A percentile compares a stretch with the other conserved stretches of the same genome.
phyloP scores from a whole-genome alignment of 805 yeast genomes.

The Schizosaccharomyces cryophilus region DNA sequence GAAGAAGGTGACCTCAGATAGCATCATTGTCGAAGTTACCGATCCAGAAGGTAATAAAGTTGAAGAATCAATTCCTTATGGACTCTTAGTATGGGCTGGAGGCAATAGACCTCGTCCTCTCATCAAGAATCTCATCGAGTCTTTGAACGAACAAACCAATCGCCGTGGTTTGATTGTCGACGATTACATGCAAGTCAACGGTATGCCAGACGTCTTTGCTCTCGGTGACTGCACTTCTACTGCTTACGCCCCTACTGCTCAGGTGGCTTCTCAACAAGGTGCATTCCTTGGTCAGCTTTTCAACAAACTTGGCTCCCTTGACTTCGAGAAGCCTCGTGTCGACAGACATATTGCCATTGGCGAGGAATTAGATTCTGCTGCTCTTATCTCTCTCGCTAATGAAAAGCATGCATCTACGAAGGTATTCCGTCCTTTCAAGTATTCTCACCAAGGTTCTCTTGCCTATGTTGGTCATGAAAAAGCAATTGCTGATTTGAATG shows the following conservation, averaged over 20 bases:
- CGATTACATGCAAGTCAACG: slow-evolving; percentile 60
- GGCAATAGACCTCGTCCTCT: slow-evolving; percentile 80
- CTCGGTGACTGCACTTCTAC: slow-evolving; percentile 85
- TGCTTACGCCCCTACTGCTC: slow-evolving; percentile 86
- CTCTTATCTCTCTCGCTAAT: neutral
- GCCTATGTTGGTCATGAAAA: slow-evolving; percentile 80
- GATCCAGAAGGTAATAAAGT: slow-evolving; percentile 41
- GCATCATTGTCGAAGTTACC: slow-evolving; percentile 46
- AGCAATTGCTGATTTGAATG: slow-evolving; percentile 66
- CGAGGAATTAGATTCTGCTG: neutral
- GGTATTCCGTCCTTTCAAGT: slow-evolving; percentile 31
- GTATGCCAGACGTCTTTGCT: slow-evolving; percentile 63
- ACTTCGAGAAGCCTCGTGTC: slow-evolving; percentile 17
- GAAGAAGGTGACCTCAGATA: slow-evolving; percentile 49
- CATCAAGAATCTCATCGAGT: slow-evolving; percentile 36
- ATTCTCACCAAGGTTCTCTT: slow-evolving; percentile 74
- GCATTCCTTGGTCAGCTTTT: slow-evolving; percentile 50
- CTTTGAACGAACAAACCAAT: slow-evolving; percentile 44
- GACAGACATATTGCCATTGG: neutral
- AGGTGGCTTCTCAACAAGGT: slow-evolving; percentile 92
- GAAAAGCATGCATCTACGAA: neutral
- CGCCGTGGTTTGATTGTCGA: slow-evolving; percentile 77
- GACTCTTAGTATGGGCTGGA: slow-evolving; percentile 89
- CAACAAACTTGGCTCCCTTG: slow-evolving; percentile 11
- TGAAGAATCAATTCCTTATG: slow-evolving; percentile 52